These are phyloP conservation scores for Apiospora phragmitis DNA, from an alignment of 2,329 filamentous ascomycete species.

Conservation along the genomic window DNA sequence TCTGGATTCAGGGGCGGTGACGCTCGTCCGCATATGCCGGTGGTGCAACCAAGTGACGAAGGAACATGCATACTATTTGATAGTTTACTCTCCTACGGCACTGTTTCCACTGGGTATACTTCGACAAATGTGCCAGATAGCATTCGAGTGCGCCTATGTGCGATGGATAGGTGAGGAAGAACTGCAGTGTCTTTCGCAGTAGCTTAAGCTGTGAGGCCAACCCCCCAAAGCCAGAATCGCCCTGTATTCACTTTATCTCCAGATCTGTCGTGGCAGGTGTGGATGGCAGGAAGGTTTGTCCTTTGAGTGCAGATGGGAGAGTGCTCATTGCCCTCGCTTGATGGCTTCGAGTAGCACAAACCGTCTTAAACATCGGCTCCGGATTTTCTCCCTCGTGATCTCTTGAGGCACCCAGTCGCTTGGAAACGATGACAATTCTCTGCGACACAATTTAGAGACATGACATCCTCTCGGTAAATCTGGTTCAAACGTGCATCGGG, in stretches of 20 bases:
- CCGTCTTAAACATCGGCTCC: neutral
- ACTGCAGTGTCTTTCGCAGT: neutral
- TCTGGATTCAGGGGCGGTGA: neutral
- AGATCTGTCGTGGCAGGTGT: neutral
- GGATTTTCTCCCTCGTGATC: neutral
- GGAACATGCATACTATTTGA: neutral
- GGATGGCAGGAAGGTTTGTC: neutral
- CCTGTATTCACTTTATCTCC: neutral
- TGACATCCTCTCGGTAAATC: neutral
- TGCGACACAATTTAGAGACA: neutral
- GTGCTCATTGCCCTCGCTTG: neutral
- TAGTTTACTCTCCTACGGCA: too few species aligned
- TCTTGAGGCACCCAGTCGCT: neutral
- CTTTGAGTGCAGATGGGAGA: neutral
- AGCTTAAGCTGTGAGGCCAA: neutral
- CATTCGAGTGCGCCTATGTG: neutral
- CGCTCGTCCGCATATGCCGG: neutral
- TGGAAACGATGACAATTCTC: neutral
- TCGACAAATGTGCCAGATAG: neutral
- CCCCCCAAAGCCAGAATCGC: neutral
- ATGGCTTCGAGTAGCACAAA: neutral
- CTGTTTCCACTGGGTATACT: too few species aligned
- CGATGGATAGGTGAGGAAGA: too few species aligned
- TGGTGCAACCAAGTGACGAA: neutral
- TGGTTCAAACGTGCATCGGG: neutral